phyloP scores from a whole-genome alignment of 768 basidiomycete genomes.

The Kwoniella bestiolae region DNA sequence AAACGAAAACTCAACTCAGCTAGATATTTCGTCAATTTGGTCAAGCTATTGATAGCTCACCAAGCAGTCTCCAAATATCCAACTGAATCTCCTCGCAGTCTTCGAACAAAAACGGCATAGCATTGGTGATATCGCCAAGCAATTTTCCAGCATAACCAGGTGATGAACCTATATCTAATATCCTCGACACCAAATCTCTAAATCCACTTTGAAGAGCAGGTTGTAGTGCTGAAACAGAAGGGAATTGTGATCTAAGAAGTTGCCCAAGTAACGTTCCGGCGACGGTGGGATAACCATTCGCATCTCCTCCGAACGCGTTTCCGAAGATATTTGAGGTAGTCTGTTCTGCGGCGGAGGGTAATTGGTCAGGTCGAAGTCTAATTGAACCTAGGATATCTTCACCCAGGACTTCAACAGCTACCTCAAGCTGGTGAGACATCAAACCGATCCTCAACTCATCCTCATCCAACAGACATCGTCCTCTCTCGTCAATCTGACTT shows the following conservation, averaged over 20 bases:
- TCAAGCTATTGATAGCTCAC: slow-evolving; percentile 6
- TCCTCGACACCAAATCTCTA: slow-evolving; percentile 3
- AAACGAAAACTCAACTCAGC: background rate
- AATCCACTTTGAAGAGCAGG: background rate
- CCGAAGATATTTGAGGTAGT: background rate
- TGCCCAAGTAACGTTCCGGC: slow-evolving; percentile 37
- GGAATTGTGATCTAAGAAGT: slow-evolving; percentile 25
- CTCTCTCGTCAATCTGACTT: slow-evolving; percentile 19
- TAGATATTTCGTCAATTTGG: background rate
- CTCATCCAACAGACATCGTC: slow-evolving; percentile 9
- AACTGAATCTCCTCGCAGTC: slow-evolving; percentile 38
- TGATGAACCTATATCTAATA: slow-evolving; percentile 30
- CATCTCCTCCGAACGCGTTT: slow-evolving; percentile 33
- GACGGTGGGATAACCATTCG: slow-evolving; percentile 24
- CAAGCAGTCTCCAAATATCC: slow-evolving; percentile 44
- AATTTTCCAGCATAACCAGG: slow-evolving; percentile 35
- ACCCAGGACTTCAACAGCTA: slow-evolving; percentile 25
- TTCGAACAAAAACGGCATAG: slow-evolving; percentile 42
- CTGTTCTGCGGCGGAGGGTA: background rate
- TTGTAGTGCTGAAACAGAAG: slow-evolving; percentile 10
- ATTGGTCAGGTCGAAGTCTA: slow-evolving; percentile 12
- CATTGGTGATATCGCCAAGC: slow-evolving; percentile 49
- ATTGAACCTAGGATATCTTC: slow-evolving; percentile 13
- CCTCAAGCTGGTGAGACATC: slow-evolving; percentile 14
- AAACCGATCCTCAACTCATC: slow-evolving; percentile 18